Base-by-base conservation (phyloP, 176 grass and related monocot species). In the Lolium multiflorum region DNA sequence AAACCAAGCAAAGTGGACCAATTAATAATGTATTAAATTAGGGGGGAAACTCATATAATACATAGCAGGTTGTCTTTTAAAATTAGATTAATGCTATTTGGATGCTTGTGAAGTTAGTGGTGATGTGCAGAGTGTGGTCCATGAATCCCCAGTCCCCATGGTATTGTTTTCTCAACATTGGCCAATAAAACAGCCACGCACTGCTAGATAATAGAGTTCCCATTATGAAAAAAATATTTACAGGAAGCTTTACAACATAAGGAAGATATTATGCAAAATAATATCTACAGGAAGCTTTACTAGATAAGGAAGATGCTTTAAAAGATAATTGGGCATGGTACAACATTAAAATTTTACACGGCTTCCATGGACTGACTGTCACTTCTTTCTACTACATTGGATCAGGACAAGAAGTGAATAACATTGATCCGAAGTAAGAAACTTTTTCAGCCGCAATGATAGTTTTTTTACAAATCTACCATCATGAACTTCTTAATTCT, bases 51-150 rank as follows among this genome's bases (percentile, higher is more conserved):
- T 87, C 60, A 52, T 81, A 68, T 58, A 52, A 64, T 54, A 16
- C 31, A 47, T 71, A 86, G 71, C 84, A 90, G 46, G 71, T 71
- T 87, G 79, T 78, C 79, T 25, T 87, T 78, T 79, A 71, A 86
- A 47, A 72, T 56, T 90, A 72, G 65, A 79, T 83, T 44, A 72
- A 83, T 87, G 79, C 68, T 65, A 79, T 83, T 90, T 90, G 79
- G 43, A 90, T 82, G 79, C 55, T 86, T 87, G 73, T 79, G 84
- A 78, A 86, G 55, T 90, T 82, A 90, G 82, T 90, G 64, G 84
- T 71, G 71, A 72, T 83, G 84, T 58, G 79, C 71, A 61, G 88
- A 90, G 20, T 78, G 46, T 55, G 84, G 79, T 87, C 84, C 84
- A 83, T 82, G 71, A 82, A 13, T 65, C 25, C 25, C 25, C 61